Conservation (phyloP, 192 early-diverging fungal species). For the Anaeromyces robustus region DNA sequence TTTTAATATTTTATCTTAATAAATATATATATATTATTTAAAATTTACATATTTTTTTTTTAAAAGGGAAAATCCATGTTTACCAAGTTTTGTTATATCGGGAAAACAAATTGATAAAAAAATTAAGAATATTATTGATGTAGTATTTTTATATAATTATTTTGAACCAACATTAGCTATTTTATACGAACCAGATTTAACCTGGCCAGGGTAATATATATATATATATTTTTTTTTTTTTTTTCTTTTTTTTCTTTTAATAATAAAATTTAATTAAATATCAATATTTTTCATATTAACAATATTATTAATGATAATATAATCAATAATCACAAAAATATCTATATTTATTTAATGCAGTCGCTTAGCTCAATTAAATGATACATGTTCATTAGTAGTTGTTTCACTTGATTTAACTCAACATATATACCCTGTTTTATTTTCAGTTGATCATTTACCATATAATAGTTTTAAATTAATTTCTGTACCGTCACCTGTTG, state of each 20-base stretch:
- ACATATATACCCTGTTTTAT: conserved; percentile 66
- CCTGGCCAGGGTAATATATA: conserved; percentile 63
- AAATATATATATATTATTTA: too few species aligned
- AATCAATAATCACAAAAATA: background rate
- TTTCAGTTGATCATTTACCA: conserved; percentile 56
- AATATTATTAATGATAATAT: background rate
- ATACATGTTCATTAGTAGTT: conserved; percentile 59
- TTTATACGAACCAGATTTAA: conserved; percentile 68
- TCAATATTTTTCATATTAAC: conserved; percentile 3
- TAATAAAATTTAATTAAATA: conserved; percentile 7
- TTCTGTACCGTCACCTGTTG: conserved; percentile 65
- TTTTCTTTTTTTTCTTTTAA: too few species aligned
- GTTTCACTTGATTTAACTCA: conserved; percentile 72
- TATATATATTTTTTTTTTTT: background rate
- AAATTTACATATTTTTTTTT: background rate
- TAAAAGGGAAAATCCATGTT: conserved; percentile 26
- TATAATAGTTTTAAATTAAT: conserved; percentile 59
- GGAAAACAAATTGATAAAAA: conserved; percentile 31
- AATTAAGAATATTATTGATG: conserved; percentile 71
- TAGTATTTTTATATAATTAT: conserved; percentile 80
- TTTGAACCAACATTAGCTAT: conserved; percentile 88
- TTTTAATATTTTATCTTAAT: too few species aligned
- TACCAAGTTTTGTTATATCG: conserved; percentile 58
- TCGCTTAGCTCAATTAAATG: conserved; percentile 39
- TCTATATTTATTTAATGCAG: conserved; percentile 14